Conservation (phyloP, 371 early-diverging fungal genomes). For the Haplosporangium sp. region DNA sequence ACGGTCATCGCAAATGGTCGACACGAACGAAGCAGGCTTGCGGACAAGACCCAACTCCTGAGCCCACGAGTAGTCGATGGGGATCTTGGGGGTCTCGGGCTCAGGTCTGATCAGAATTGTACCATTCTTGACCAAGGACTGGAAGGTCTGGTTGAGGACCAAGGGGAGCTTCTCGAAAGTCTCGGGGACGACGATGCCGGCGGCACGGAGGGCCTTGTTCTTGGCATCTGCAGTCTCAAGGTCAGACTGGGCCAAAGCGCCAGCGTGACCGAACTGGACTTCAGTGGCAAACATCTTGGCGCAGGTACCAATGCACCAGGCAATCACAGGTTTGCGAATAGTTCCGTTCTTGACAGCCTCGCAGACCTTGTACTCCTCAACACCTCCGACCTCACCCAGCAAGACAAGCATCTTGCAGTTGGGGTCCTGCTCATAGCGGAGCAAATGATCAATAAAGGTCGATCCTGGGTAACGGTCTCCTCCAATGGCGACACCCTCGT, state of each 20-base stretch:
- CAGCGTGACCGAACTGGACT: slow-evolving; percentile 98
- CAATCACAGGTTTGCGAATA: slow-evolving; percentile 97
- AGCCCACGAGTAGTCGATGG: slow-evolving; percentile 99
- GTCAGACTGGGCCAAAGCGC: slow-evolving; percentile 96
- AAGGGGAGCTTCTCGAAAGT: slow-evolving; percentile 96
- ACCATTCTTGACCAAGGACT: slow-evolving; percentile 80
- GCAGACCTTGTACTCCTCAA: slow-evolving; percentile 95
- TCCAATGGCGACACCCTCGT: slow-evolving; percentile 98
- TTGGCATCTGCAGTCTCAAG: slow-evolving; percentile 97
- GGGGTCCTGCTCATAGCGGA: slow-evolving; percentile 94
- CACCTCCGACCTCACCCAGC: slow-evolving; percentile 98
- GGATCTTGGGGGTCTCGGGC: slow-evolving; percentile 96
- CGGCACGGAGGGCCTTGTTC: slow-evolving; percentile 90
- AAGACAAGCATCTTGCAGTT: slow-evolving; percentile 94
- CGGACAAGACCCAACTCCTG: slow-evolving; percentile 97
- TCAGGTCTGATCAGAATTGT: slow-evolving; percentile 79
- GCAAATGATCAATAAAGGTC: slow-evolving; percentile 97
- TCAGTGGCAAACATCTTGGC: slow-evolving; percentile 98
- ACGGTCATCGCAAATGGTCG: slow-evolving; percentile 98
- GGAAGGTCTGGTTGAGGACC: slow-evolving; percentile 81
- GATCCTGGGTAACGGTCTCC: slow-evolving; percentile 98
- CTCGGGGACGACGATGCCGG: slow-evolving; percentile 94
- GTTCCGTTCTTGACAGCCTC: slow-evolving; percentile 89
- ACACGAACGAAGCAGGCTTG: slow-evolving; percentile 97
- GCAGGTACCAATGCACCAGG: slow-evolving; percentile 99